Evolutionary conservation across 768 basidiomycete species (phyloP).

Genomic region (Phylloporus arenicola): DNA sequence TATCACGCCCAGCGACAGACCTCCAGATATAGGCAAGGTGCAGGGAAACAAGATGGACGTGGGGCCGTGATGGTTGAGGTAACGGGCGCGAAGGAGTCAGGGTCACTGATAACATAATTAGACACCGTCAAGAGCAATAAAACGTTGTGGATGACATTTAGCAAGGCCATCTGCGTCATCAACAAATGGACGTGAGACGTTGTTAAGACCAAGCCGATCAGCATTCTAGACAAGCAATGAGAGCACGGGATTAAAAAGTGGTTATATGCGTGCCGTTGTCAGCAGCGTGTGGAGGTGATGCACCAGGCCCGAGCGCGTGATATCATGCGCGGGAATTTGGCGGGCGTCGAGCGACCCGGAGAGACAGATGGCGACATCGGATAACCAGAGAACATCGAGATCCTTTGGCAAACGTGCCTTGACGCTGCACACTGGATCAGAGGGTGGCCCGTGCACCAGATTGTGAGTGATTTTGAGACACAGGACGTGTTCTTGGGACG

Average conservation of each 20-base stretch:
- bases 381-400: constrained; percentile 46
- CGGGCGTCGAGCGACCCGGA: constrained; percentile 48
- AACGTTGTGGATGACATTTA: constrained; percentile 33
- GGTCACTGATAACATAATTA: constrained; percentile 31
- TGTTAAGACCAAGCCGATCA: constrained; percentile 49
- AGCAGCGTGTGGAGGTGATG: constrained; percentile 48
- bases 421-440: constrained; percentile 27
- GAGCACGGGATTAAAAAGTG: constrained; percentile 1
- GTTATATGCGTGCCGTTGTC: constrained; percentile 35
- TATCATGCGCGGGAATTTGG: constrained; percentile 33
- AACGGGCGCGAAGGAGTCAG: constrained; percentile 36
- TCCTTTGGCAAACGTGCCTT: constrained; percentile 33
- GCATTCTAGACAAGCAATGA: constrained; percentile 46
- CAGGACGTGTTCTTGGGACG: constrained; percentile 40
- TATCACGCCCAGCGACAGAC: constrained; percentile 10
- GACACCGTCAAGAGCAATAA: constrained; percentile 4
- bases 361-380: constrained; percentile 48
- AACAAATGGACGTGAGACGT: constrained; percentile 49
- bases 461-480: constrained; percentile 44
- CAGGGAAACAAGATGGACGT: constrained; percentile 31
- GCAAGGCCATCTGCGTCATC: constrained; percentile 39
- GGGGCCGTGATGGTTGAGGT: constrained; percentile 22
- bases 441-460: constrained; percentile 31
- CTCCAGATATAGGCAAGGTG: constrained; percentile 42
- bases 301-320: constrained; percentile 47